A percentile compares a stretch with the other conserved stretches of the same genome.
phyloP scores from a whole-genome alignment of 805 yeast genomes.

The Hanseniaspora valbyensis region DNA sequence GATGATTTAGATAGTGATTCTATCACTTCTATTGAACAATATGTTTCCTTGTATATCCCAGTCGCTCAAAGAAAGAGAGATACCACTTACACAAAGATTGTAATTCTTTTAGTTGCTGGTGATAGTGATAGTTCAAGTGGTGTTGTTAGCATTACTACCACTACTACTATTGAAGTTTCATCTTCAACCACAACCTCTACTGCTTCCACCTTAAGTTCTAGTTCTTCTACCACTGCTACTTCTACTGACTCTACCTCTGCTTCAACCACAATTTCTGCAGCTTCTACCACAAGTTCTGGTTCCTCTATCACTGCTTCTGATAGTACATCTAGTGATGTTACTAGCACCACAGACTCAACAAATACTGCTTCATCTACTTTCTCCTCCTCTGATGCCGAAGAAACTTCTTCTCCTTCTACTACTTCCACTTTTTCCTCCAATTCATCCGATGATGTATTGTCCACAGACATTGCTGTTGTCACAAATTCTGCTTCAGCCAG shows the following conservation, averaged over 20 bases:
- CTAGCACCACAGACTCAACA: no score
- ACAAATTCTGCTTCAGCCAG: neutral
- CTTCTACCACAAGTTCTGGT: neutral
- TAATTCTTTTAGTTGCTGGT: neutral
- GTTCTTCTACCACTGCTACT: neutral
- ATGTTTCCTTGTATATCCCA: constrained; percentile 2
- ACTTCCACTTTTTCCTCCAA: neutral
- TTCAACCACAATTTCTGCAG: neutral
- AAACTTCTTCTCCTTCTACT: neutral
- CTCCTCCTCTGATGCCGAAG: neutral
- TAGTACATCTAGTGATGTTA: no score
- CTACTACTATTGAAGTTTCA: neutral
- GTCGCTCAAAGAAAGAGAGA: neutral
- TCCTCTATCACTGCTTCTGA: no score
- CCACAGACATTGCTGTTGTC: neutral
- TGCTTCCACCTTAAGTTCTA: neutral
- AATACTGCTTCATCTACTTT: neutral
- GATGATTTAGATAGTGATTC: neutral
- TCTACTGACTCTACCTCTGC: neutral
- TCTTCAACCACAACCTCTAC: neutral
- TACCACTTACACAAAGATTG: constrained; percentile 18
- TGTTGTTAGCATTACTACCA: neutral
- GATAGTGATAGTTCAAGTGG: neutral
- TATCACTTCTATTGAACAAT: neutral
- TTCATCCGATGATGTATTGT: neutral